phyloP scores from a whole-genome alignment of 352 stramenopile species.

The Aphanomyces astaci region DNA sequence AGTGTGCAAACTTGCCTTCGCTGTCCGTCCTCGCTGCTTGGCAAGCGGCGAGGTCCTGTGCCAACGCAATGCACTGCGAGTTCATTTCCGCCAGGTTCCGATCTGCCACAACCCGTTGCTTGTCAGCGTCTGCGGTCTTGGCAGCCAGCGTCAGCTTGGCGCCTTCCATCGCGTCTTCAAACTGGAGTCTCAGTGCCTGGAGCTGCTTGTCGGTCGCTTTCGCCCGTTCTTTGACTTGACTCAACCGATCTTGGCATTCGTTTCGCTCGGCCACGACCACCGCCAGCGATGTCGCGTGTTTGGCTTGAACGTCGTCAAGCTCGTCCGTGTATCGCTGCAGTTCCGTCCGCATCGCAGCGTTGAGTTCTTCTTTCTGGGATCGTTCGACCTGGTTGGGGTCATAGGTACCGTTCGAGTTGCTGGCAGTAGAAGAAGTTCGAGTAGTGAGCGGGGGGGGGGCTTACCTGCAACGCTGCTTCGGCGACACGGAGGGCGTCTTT shows the following conservation, averaged over 20 bases:
- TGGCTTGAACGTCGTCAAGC: conserved; percentile 16
- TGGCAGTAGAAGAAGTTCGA: neutral
- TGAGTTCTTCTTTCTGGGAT: conserved; percentile 62
- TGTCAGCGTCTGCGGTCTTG: conserved; percentile 27
- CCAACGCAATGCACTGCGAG: conserved; percentile 26
- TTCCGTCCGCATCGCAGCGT: conserved; percentile 43
- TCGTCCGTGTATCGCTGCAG: conserved; percentile 39
- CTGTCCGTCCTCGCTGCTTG: neutral
- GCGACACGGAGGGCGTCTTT: conserved; percentile 36
- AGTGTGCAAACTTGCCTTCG: neutral
- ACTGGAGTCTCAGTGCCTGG: conserved; percentile 49
- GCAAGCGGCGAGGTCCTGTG: neutral
- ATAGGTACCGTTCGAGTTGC: neutral
- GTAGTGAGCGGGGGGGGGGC: too few species aligned
- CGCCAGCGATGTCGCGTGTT: conserved; percentile 26
- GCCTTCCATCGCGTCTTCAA: conserved; percentile 31
- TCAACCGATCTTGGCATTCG: conserved; percentile 30
- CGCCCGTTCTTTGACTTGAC: conserved; percentile 36
- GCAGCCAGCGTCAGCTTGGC: conserved; percentile 30
- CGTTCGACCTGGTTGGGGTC: conserved; percentile 30
- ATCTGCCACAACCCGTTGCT: neutral
- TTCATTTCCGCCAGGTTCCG: conserved; percentile 25
- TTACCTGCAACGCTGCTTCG: conserved; percentile 31
- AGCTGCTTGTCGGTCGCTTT: conserved; percentile 42
- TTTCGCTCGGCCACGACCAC: conserved; percentile 30